Base-by-base conservation (phyloP, 495 filamentous ascomycete genomes). In the Immersiella caudata region DNA sequence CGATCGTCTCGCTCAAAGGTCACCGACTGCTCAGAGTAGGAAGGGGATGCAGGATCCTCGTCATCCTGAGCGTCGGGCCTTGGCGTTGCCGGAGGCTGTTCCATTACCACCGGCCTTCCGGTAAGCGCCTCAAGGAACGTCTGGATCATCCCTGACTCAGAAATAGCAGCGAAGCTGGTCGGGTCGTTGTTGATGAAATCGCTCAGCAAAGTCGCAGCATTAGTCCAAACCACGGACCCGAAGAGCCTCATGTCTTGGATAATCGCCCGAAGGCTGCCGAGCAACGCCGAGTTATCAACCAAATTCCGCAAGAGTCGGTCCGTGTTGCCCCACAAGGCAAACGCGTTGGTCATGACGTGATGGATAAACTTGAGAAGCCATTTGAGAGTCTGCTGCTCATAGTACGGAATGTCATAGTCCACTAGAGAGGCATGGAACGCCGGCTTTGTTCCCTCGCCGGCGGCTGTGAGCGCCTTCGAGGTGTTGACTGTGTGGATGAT, bases 141-240 rank as follows among this genome's bases (percentile, higher is more conserved):
- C 74, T 90, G 89, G 67, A 93, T 93, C 60, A 98, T 82, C 29
- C 95, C 95, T 56, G 96, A 93, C 80, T 99, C 96, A 20, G 91
- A 91, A 70, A 99, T 93, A 20, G 96, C 92, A 27, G 91, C 88
- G 74, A 97, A 98, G 73, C 96, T 99, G 5, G 96, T 98, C 2
- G 96, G 96, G 72, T 99, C 96, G 74, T 98, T 97, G 78, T 99
- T 96, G 66, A 99, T 97, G 81, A 98, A 98, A 73, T 90, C 94
- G 77, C 91, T 94, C 27, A 98, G 83, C 70, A 98, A 93, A 68
- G 89, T 91, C 65, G 95, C 91, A 20, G 92, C 90, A 73, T 91
- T 91, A 64, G 93, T 96, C 96, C 96, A 99, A 18, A 97, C 92
- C 69, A 91, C 87, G 14, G 93, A 92, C 51, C 96, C 96, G 75